Base-by-base conservation (phyloP, 1,284 basidiomycete species). In the Trametes versicolor region DNA sequence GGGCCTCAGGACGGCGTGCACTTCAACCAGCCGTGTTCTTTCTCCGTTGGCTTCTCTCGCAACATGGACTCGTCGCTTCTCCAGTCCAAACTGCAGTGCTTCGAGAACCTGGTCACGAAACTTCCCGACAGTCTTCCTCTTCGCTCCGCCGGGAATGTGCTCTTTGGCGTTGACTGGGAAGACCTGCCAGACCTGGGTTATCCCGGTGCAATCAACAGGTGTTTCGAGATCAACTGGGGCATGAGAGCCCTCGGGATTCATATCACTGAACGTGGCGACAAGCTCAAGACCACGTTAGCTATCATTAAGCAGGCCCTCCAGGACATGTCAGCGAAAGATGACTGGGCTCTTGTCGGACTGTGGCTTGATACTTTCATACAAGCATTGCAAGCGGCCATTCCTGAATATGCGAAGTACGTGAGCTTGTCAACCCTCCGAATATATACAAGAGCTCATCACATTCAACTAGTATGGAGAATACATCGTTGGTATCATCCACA, bases 191-290 rank as follows among this genome's bases (percentile, higher is more conserved):
- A 51, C 27, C 5, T 51, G 4, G 49, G 49, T 4, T 32, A 32
- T 51, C 27, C 49, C 10, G 49, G 49, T 32, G 49, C 49, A 5
- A 5, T 51, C 25, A 51, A 51, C 49, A 6, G 49, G 29, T 51
- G 49, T n/a, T 51, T 51, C 17, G 49, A 51, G 49, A n/a, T 51
- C n/a, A 51, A 51, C 29, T 51, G 49, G 49, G 49, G 49, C 5
- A 51, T 51, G 49, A 51, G 49, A 51, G 29, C 19, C 4, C 15
- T 23, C 23, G 49, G 49, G 3, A 51, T 34, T 32, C 49, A 27
- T n/a, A 32, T 51, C 25, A 19, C 5, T 10, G 49, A 51, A 23
- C 49, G 49, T 34, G 49, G 49, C 4, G 49, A 51, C 49, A 51
- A 51, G 29, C 29, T 51, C 5, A 34, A 12, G 5, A 34, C 49